Conservation (phyloP, 768 basidiomycete genomes). For the Gelatoporia subvermispora region DNA sequence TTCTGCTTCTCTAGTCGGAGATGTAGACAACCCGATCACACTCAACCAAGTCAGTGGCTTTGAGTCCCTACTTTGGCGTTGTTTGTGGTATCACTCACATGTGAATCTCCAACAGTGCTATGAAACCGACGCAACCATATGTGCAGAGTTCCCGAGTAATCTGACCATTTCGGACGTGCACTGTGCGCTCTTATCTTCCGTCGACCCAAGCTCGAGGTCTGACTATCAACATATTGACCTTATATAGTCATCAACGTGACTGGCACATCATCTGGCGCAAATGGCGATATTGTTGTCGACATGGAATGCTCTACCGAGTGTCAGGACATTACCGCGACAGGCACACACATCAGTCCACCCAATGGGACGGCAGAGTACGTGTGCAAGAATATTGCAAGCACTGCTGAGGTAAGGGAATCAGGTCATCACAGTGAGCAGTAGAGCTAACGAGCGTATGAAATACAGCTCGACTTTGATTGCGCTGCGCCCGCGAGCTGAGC, state of each 20-base stretch:
- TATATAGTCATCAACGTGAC: slow-evolving; percentile 32
- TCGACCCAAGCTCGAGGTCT: not conserved
- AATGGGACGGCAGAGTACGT: slow-evolving; percentile 29
- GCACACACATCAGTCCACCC: slow-evolving; percentile 29
- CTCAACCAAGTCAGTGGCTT: slow-evolving; percentile 28
- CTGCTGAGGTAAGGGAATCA: slow-evolving; percentile 19
- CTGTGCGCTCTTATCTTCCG: slow-evolving; percentile 22
- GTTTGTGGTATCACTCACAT: not conserved
- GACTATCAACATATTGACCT: not conserved
- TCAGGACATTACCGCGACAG: slow-evolving; percentile 32
- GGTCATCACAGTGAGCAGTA: not conserved
- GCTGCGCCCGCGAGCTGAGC: slow-evolving; percentile 5
- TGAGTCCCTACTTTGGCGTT: no score
- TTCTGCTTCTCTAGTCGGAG: slow-evolving; percentile 23
- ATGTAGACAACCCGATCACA: slow-evolving; percentile 40
- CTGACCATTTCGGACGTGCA: slow-evolving; percentile 38
- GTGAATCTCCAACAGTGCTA: slow-evolving; percentile 29
- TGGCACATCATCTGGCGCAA: slow-evolving; percentile 38
- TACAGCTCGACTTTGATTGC: slow-evolving; percentile 19
- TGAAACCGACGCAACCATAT: slow-evolving; percentile 27
- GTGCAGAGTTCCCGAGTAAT: slow-evolving; percentile 33
- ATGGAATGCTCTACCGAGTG: slow-evolving; percentile 38
- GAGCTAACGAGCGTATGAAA: not conserved
- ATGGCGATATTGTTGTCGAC: slow-evolving; percentile 35
- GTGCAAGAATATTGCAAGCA: slow-evolving; percentile 32